Evolutionary conservation across 108 stramenopile species (phyloP).

Genomic region (Epipyxis sp.): DNA sequence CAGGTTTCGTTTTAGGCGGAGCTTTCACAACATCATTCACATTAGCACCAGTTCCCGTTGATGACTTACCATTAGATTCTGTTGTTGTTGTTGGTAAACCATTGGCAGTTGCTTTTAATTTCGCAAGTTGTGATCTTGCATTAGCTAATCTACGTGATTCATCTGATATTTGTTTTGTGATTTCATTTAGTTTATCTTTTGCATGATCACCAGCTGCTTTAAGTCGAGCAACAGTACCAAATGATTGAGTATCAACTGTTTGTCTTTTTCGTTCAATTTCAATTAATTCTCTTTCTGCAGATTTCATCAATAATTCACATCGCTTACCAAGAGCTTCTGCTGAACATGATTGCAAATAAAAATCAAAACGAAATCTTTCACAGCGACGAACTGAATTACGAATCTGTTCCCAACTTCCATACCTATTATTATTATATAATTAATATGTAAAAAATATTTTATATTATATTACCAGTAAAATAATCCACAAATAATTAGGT

Average conservation of each 20-base stretch:
- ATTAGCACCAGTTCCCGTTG: neutral
- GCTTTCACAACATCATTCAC: no score
- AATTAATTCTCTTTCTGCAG: slow-evolving; percentile 21
- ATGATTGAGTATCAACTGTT: neutral
- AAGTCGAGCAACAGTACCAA: neutral
- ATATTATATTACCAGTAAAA: slow-evolving; percentile 16
- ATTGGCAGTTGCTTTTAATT: neutral
- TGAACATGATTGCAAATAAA: slow-evolving; percentile 36
- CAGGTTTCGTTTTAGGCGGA: neutral
- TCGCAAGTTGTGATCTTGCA: neutral
- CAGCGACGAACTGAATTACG: slow-evolving; percentile 52
- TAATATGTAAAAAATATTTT: slow-evolving; percentile 46
- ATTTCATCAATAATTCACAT: slow-evolving; percentile 12
- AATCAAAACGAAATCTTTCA: slow-evolving; percentile 56
- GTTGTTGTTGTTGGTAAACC: neutral
- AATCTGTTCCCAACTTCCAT: slow-evolving; percentile 56
- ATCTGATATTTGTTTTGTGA: slow-evolving; percentile 22
- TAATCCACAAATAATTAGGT: neutral
- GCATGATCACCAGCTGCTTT: neutral
- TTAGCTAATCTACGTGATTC: neutral
- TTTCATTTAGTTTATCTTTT: neutral
- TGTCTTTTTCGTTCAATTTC: slow-evolving; percentile 25
- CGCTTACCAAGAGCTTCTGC: slow-evolving; percentile 29
- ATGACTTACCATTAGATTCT: neutral
- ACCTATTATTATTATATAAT: slow-evolving; percentile 45